These are phyloP conservation scores for Cutaneotrichosporon daszewskae DNA, from an alignment of 1,284 basidiomycete species.

Conservation along the genomic window DNA sequence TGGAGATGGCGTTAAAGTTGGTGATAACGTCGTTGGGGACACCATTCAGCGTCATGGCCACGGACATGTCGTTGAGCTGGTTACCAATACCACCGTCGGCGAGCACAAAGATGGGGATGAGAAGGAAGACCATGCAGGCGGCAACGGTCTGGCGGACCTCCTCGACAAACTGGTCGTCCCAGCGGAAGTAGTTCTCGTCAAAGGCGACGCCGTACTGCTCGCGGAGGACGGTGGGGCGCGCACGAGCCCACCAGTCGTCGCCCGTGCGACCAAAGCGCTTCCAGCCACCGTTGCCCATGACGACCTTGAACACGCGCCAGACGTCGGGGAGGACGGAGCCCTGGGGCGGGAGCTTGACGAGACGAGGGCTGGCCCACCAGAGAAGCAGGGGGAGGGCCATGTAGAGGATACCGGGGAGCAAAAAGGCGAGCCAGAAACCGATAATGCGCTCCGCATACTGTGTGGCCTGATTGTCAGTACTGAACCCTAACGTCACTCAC, in stretches of 20 bases:
- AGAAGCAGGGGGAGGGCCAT: slow-evolving; percentile 42
- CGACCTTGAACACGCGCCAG: slow-evolving; percentile 9
- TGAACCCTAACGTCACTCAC: too few relatives aligned
- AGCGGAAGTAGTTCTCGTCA: slow-evolving; percentile 45
- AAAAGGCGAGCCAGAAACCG: slow-evolving; percentile 50
- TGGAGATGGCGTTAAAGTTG: slow-evolving; percentile 50
- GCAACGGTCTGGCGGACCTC: slow-evolving; percentile 49
- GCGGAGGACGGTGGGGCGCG: slow-evolving; percentile 46
- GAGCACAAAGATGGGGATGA: slow-evolving; percentile 51
- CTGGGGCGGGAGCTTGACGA: slow-evolving; percentile 47
- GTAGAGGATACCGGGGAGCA: slow-evolving; percentile 51
- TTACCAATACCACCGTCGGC: slow-evolving; percentile 37
- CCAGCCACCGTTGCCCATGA: slow-evolving; percentile 21
- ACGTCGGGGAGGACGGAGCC: slow-evolving; percentile 49
- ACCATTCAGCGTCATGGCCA: slow-evolving; percentile 48
- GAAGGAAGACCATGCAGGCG: slow-evolving; percentile 50
- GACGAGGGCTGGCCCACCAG: slow-evolving; percentile 9
- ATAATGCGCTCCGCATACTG: slow-evolving; percentile 42
- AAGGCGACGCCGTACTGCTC: slow-evolving; percentile 27
- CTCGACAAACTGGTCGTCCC: slow-evolving; percentile 52
- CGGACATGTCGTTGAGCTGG: slow-evolving; percentile 46
- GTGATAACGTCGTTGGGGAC: slow-evolving; percentile 51
- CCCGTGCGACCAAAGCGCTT: slow-evolving; percentile 22
- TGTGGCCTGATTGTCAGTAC: too few relatives aligned
- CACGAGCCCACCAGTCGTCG: slow-evolving; percentile 48